Evolutionary conservation across 2,329 filamentous ascomycete genomes (phyloP).

Genomic region (Coleophoma crateriformis): DNA sequence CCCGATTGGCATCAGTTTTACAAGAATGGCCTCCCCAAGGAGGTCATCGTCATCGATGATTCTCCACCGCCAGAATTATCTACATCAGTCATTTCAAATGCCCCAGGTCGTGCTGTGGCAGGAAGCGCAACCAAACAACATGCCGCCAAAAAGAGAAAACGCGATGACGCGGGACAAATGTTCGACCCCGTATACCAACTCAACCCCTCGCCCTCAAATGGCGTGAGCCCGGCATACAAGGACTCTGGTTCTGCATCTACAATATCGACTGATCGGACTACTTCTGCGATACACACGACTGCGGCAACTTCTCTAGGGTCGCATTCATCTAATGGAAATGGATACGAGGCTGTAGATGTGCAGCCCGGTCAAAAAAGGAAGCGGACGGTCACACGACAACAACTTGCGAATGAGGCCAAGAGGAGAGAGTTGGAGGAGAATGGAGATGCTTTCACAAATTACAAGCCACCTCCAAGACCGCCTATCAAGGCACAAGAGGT

Average conservation of each 20-base stretch:
- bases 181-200: conserved; percentile 71
- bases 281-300: conserved; percentile 76
- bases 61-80: conserved; percentile 45
- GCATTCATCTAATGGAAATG: conserved; percentile 50
- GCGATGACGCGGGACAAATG: conserved; percentile 44
- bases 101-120: conserved; percentile 18
- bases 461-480: conserved; percentile 81
- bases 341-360: conserved; percentile 61
- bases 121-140: conserved; percentile 41
- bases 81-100: conserved; percentile 33
- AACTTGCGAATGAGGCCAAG: conserved; percentile 77
- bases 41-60: conserved; percentile 78
- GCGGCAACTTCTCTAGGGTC: conserved; percentile 83
- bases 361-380: conserved; percentile 85
- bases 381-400: conserved; percentile 68
- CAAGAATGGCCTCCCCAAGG: conserved; percentile 75
- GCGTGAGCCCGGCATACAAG: conserved; percentile 65
- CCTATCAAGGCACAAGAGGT: conserved; percentile 87
- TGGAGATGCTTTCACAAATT: conserved; percentile 68
- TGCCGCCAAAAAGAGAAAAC: conserved; percentile 67
- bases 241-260: conserved; percentile 64
- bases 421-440: conserved; percentile 66
- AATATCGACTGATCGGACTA: conserved; percentile 76
- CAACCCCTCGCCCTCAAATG: conserved; percentile 62
- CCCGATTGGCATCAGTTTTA: conserved; percentile 80